Evolutionary conservation across 2,329 filamentous ascomycete genomes (phyloP), one percentile per base, ranked within the genome.

Genomic region (Cladosporium sp.): DNA sequence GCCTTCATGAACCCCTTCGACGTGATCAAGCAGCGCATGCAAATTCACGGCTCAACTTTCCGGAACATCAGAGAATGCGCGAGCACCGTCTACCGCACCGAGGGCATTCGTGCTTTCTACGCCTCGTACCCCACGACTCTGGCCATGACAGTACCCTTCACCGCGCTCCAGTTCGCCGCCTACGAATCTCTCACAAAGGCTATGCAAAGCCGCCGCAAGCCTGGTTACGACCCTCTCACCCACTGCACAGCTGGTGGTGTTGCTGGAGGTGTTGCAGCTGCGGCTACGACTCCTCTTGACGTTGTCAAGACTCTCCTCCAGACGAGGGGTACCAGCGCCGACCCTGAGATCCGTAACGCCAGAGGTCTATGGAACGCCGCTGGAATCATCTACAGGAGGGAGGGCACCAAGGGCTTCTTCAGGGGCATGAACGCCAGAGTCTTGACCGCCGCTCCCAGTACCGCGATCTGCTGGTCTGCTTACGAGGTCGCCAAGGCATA

Each of bases 1-100:
- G 95, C 95, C 64, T 88, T 99, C 71, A 99, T 99, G 95, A 99
- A 98, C 77, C 95, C 95, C 26, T 99, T 99, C 78, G 95, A 99
- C 81, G 95, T 99, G 68, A 97, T 99, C 83, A 99, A 99, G 82
- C 95, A 99, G 80, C 91, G 95, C 73, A 99, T 99, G 95, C 95
- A 99, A 80, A 91, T 99, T 67, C 92, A 97, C 77, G 91, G 95
- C 74, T 98, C 94, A n/a, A 88, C 89, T 71, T 97, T 98, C 81
- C 90, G 89, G 73, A 93, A 91, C 26, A 89, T 98, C 80, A 78
- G 85, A 65, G 90, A 97, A 76, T 99, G 95, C 83, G 94, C 94
- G 65, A 88, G 85, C 76, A 90, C 92, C 71, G 90, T 99, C 67
- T 97, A 97, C 81, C 88, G 85, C 73, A 89, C 88, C 62, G 95